Percentiles rank a stretch among this genome's conserved stretches.
Evolutionary conservation across 2,329 filamentous ascomycete species (phyloP).

Genomic region (Chrysoporthe puriensis): DNA sequence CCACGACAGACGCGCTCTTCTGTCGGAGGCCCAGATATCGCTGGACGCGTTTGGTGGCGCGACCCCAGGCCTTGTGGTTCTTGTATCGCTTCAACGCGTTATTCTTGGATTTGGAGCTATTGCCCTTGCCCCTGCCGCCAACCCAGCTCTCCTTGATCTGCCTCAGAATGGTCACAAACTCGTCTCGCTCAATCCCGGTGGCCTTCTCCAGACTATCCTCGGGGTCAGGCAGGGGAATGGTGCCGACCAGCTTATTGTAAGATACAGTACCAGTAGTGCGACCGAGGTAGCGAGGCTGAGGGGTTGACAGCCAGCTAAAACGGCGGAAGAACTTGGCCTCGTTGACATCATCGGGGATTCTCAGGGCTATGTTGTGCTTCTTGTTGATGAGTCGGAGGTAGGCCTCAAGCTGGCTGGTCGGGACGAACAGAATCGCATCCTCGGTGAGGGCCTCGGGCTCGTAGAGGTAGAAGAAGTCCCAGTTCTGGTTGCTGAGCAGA

Average conservation of each 20-base stretch:
- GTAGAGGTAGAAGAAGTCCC: conserved; percentile 78
- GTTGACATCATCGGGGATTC: conserved; percentile 58
- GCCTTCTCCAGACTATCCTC: conserved; percentile 42
- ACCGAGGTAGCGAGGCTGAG: conserved; percentile 70
- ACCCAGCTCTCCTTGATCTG: conserved; percentile 21
- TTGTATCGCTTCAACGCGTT: conserved; percentile 50
- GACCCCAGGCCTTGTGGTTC: conserved; percentile 55
- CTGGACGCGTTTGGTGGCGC: conserved; percentile 66
- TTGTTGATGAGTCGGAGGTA: conserved; percentile 69
- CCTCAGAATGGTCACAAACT: conserved; percentile 54
- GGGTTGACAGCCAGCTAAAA: conserved; percentile 64
- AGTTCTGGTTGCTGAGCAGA: conserved; percentile 63
- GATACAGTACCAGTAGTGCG: conserved; percentile 50
- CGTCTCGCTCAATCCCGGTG: conserved; percentile 35
- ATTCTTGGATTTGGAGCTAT: conserved; percentile 52
- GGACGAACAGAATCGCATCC: conserved; percentile 66
- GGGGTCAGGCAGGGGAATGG: conserved; percentile 41
- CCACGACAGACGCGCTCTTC: conserved; percentile 11
- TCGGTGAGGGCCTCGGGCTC: conserved; percentile 49
- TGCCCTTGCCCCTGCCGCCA: conserved; percentile 27
- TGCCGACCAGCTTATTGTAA: conserved; percentile 37
- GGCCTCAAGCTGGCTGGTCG: conserved; percentile 64
- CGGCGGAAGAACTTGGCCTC: conserved; percentile 60
- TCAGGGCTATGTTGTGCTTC: conserved; percentile 56
- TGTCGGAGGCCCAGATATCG: conserved; percentile 72